phyloP scores from a whole-genome alignment of 2,329 filamentous ascomycete species.

The Epichloe aotearoae region DNA sequence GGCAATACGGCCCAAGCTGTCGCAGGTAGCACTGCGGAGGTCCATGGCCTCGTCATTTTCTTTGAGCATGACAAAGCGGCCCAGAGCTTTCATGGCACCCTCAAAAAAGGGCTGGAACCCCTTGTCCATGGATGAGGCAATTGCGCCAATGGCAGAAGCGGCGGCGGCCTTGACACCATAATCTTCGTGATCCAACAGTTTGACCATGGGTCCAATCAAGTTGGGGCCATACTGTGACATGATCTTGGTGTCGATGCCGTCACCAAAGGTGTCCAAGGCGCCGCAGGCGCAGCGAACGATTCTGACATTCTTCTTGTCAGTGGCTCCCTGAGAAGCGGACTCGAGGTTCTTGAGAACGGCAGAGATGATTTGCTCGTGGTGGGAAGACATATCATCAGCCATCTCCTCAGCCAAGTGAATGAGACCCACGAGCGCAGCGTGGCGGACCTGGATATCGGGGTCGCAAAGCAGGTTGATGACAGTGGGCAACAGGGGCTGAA shows the following conservation, averaged over 20 bases:
- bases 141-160: constrained; percentile 78
- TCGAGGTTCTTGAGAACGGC: constrained; percentile 82
- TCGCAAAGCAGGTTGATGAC: constrained; percentile 77
- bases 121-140: constrained; percentile 72
- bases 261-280: constrained; percentile 81
- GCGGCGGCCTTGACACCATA: constrained; percentile 82
- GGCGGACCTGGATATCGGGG: constrained; percentile 68
- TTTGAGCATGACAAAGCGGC: constrained; percentile 72
- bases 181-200: constrained; percentile 72
- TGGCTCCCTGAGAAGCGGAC: constrained; percentile 54
- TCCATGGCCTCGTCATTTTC: constrained; percentile 82
- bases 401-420: constrained; percentile 88
- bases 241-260: constrained; percentile 65
- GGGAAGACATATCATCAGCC: constrained; percentile 73
- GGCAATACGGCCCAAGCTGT: constrained; percentile 88
- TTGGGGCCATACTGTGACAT: constrained; percentile 72
- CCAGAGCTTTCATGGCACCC: constrained; percentile 79
- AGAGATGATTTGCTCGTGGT: constrained; percentile 75
- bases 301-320: constrained; percentile 63
- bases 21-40: constrained; percentile 77
- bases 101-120: constrained; percentile 91
- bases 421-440: constrained; percentile 75
- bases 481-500: constrained; percentile 72
- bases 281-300: constrained; percentile 85
- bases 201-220: constrained; percentile 73